A percentile compares a stretch with the other conserved stretches of the same genome.
Conservation (phyloP, 2,329 filamentous ascomycete species). For the Capronia coronata region DNA sequence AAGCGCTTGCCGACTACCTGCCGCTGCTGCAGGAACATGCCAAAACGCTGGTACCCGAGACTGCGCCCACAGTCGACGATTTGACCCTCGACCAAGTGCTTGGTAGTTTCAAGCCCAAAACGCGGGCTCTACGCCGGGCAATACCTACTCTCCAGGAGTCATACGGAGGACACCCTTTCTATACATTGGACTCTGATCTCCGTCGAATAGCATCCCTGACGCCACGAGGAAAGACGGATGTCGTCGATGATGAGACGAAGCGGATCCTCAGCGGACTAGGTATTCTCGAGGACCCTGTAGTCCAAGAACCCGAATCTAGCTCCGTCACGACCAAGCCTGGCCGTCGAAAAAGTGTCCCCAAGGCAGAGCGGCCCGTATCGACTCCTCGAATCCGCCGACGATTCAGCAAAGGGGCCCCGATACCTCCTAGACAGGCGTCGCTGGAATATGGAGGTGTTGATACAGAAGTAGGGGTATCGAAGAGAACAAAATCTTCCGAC, state of each 20-base stretch:
- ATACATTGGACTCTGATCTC: slow-evolving; percentile 11
- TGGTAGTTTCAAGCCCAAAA: neutral
- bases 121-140: neutral
- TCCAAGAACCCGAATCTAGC: neutral
- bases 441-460: neutral
- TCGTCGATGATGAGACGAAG: neutral
- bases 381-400: neutral
- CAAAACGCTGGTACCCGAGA: neutral
- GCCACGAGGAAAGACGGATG: neutral
- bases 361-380: neutral
- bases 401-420: neutral
- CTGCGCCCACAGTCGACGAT: neutral
- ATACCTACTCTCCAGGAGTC: slow-evolving; percentile 2
- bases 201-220: neutral
- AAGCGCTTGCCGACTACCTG: neutral
- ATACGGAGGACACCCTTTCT: slow-evolving; percentile 4
- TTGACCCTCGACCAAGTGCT: slow-evolving; percentile 8
- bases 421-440: neutral
- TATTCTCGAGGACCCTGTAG: neutral
- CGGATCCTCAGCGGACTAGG: neutral
- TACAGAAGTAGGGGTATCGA: neutral
- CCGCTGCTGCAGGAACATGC: neutral
- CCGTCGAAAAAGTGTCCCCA: neutral
- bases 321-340: neutral
- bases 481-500: neutral